These are phyloP conservation scores for Cnidoscolus chayamansa DNA, from an alignment of 441 rosid species.

Conservation along the genomic window DNA sequence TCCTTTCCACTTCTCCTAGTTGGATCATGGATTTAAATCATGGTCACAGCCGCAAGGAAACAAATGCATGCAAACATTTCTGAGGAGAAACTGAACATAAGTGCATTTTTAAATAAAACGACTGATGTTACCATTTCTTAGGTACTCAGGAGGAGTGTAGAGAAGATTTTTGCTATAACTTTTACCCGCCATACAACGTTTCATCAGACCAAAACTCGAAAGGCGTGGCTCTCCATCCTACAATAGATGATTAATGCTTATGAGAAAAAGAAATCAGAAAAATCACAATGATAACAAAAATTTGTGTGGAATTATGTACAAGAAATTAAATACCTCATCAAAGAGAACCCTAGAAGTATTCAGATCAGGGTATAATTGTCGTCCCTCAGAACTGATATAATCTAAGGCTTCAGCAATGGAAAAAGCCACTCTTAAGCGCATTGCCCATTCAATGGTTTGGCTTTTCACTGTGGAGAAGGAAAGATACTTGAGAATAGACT, in stretches of 20 bases:
- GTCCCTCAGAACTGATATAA: slow-evolving; percentile 58
- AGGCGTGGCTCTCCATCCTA: slow-evolving; percentile 90
- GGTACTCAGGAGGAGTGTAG: too few species aligned
- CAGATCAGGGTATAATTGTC: slow-evolving; percentile 65
- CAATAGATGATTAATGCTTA: slow-evolving; percentile 15
- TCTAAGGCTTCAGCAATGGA: slow-evolving; percentile 72
- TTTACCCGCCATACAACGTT: slow-evolving; percentile 58
- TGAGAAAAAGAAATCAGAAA: slow-evolving; percentile 5
- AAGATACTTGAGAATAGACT: slow-evolving; percentile 1
- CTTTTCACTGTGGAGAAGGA: slow-evolving; percentile 49
- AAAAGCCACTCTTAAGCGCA: slow-evolving; percentile 70
- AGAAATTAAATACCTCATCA: slow-evolving; percentile 54
- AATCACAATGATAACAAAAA: not conserved
- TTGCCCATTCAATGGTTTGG: slow-evolving; percentile 72
- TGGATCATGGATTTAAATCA: too few species aligned
- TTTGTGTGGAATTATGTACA: slow-evolving; percentile 8
- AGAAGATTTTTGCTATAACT: slow-evolving; percentile 60
- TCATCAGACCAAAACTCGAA: slow-evolving; percentile 87
- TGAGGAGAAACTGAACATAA: too few species aligned
- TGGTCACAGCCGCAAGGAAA: too few species aligned
- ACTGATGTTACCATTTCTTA: too few species aligned
- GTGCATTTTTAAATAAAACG: not conserved
- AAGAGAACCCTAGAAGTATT: slow-evolving; percentile 77
- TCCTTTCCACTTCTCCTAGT: too few species aligned
- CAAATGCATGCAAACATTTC: too few species aligned